Conservation (phyloP, 352 stramenopile genomes). For the Pythium volutum region DNA sequence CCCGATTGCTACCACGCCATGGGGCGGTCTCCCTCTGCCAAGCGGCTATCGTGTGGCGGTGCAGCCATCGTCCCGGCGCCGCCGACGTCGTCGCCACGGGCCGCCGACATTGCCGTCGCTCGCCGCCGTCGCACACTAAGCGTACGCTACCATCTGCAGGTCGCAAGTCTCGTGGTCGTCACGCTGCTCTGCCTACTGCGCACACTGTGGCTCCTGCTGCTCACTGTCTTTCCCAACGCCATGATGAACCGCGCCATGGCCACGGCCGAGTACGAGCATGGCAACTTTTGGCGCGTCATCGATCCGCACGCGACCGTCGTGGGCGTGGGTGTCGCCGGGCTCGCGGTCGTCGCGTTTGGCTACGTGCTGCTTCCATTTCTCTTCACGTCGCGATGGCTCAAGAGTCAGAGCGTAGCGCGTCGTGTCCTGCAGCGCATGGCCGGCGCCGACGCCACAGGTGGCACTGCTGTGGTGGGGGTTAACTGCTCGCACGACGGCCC, state of each 20-base stretch:
- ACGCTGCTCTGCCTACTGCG: constrained; percentile 12
- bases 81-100: too few relatives aligned
- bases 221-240: constrained; percentile 29
- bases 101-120: too few relatives aligned
- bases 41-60: too few relatives aligned
- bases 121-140: too few relatives aligned
- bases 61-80: too few relatives aligned
- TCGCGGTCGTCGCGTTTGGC: constrained; percentile 22
- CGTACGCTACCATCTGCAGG: too few relatives aligned
- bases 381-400: background rate
- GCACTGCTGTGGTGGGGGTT: background rate
- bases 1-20: too few relatives aligned
- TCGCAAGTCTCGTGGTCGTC: background rate
- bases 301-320: constrained; percentile 23
- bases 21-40: too few relatives aligned
- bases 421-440: background rate
- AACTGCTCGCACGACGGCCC: background rate
- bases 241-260: constrained; percentile 36
- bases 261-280: constrained; percentile 32
- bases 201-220: constrained; percentile 33
- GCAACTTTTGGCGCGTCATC: constrained; percentile 39
- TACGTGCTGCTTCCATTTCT: constrained; percentile 16
- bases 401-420: background rate
- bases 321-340: constrained; percentile 19
- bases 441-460: background rate